Percentiles rank a stretch among this genome's conserved stretches.
Evolutionary conservation across 768 basidiomycete species (phyloP).

Genomic region (Neoboletus brunneissimus): DNA sequence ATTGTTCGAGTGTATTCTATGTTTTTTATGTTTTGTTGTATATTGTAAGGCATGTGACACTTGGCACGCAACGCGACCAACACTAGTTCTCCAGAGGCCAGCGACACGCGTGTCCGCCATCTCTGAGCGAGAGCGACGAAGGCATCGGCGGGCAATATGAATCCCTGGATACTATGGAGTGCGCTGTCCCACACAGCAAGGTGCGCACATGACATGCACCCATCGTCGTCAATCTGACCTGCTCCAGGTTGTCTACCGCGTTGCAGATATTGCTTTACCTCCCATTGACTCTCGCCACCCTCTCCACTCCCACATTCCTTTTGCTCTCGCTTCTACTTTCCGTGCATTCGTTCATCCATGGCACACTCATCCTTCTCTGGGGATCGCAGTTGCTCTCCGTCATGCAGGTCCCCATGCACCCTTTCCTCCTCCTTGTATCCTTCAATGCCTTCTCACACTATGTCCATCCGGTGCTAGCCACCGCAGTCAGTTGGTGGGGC

Average conservation of each 20-base stretch:
- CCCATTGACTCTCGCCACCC: conserved; percentile 79
- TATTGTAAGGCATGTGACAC: conserved; percentile 4
- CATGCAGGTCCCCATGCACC: conserved; percentile 82
- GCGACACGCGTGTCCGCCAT: not conserved
- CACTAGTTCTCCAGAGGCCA: not conserved
- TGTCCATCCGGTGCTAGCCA: conserved; percentile 54
- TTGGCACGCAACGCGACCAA: not conserved
- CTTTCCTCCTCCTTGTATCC: conserved; percentile 80
- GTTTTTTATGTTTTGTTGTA: not conserved
- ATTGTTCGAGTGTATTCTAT: not conserved
- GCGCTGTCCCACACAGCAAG: conserved; percentile 63
- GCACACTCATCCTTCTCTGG: conserved; percentile 71
- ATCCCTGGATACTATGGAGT: conserved; percentile 66
- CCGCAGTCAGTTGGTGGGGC: conserved; percentile 70
- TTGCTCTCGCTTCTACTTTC: conserved; percentile 77
- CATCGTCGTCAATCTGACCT: conserved; percentile 1
- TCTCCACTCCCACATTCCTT: conserved; percentile 77
- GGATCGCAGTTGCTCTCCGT: conserved; percentile 69
- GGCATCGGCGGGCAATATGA: conserved; percentile 30
- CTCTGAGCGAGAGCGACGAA: conserved; percentile 2
- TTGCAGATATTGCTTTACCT: conserved; percentile 81
- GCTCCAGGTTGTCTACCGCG: conserved; percentile 64
- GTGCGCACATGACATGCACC: conserved; percentile 31
- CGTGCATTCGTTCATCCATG: conserved; percentile 76
- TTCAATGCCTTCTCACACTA: conserved; percentile 80